phyloP scores from a whole-genome alignment of 352 stramenopile genomes.

The Phytophthora chlamydospora region DNA sequence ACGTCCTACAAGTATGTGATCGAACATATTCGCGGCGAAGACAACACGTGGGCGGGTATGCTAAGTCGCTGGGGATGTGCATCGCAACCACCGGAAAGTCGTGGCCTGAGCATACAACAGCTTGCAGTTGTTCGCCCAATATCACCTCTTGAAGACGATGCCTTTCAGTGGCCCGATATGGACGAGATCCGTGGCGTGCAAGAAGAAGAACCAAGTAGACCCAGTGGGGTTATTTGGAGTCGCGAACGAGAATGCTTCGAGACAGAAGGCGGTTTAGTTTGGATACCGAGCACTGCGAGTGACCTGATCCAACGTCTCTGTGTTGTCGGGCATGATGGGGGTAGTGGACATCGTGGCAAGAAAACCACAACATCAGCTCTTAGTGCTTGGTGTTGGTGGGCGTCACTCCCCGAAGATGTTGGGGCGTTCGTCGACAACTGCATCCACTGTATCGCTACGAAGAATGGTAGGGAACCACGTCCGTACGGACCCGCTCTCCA shows the following conservation, averaged over 20 bases:
- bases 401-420: conserved; percentile 11
- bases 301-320: conserved; percentile 24
- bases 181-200: conserved; percentile 1
- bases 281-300: conserved; percentile 2
- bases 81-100: too few species aligned
- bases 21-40: conserved; percentile 12
- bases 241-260: neutral
- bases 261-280: neutral
- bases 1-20: conserved; percentile 27
- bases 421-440: conserved; percentile 17
- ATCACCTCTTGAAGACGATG: neutral
- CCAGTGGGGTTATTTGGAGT: conserved; percentile 2
- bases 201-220: neutral
- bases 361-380: conserved; percentile 14
- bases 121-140: neutral
- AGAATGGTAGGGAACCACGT: conserved; percentile 1
- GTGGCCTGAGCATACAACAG: neutral
- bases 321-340: conserved; percentile 32
- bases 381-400: conserved; percentile 20
- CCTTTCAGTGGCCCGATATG: conserved; percentile 5
- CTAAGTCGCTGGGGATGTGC: conserved; percentile 12
- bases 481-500: conserved; percentile 31
- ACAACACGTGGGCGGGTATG: conserved; percentile 19
- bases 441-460: conserved; percentile 24
- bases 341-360: conserved; percentile 29